Evolutionary conservation across 768 basidiomycete species (phyloP).

Genomic region (Paxillus rubicundulus): DNA sequence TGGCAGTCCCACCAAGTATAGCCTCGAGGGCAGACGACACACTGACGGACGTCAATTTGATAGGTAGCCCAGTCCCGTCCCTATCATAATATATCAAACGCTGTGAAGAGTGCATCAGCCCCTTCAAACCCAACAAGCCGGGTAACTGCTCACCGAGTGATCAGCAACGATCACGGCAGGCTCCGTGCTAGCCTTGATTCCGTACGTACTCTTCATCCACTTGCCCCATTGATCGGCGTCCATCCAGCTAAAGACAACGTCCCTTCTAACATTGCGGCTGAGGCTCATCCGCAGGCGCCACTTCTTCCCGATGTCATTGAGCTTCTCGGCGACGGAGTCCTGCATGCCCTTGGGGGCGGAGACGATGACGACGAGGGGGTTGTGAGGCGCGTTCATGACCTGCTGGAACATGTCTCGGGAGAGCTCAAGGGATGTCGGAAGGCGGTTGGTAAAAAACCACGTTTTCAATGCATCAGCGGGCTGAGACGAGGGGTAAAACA

Average conservation of each 20-base stretch:
- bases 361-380: constrained; percentile 77
- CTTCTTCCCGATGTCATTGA: constrained; percentile 52
- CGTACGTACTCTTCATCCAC: constrained; percentile 94
- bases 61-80: constrained; percentile 52
- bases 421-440: constrained; percentile 74
- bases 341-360: constrained; percentile 40
- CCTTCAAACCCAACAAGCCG: constrained; percentile 5
- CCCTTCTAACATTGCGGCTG: constrained; percentile 32
- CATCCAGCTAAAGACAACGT: constrained; percentile 88
- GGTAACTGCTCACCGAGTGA: constrained; percentile 55
- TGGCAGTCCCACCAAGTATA: constrained; percentile 48
- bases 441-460: constrained; percentile 69
- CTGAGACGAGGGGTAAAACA: constrained; percentile 28
- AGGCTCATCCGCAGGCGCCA: constrained; percentile 48
- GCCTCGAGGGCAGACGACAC: constrained; percentile 73
- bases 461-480: constrained; percentile 25
- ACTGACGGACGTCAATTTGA: constrained; percentile 54
- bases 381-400: constrained; percentile 78
- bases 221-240: constrained; percentile 78
- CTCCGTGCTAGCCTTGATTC: constrained; percentile 40
- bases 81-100: constrained; percentile 72
- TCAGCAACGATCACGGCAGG: constrained; percentile 69
- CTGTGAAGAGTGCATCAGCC: constrained; percentile 34
- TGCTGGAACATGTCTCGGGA: constrained; percentile 75
- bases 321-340: constrained; percentile 43